A percentile compares a stretch with the other conserved stretches of the same genome.
These are phyloP conservation scores for Psilocybe cyanescens DNA, from an alignment of 768 basidiomycete genomes.

Conservation along the genomic window DNA sequence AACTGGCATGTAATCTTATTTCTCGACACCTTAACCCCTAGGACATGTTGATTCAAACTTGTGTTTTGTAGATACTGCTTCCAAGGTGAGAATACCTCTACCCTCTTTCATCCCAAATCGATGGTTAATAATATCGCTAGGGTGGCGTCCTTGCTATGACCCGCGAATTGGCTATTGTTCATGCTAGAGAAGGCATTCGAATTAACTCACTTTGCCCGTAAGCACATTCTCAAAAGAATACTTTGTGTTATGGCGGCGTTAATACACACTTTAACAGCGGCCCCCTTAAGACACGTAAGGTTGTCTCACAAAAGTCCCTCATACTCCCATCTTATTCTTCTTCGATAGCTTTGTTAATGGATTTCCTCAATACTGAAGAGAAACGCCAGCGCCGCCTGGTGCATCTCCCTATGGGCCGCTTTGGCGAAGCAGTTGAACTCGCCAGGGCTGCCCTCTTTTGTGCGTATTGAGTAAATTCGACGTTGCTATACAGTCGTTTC, in stretches of 20 bases:
- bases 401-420: constrained; percentile 95
- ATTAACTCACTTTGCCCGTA: constrained; percentile 63
- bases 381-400: constrained; percentile 90
- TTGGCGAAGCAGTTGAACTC: constrained; percentile 95
- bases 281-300: constrained; percentile 91
- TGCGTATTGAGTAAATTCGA: constrained; percentile 44
- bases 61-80: constrained; percentile 77
- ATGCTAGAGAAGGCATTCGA: constrained; percentile 96
- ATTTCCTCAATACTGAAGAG: constrained; percentile 96
- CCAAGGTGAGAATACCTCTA: constrained; percentile 59
- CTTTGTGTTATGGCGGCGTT: constrained; percentile 13
- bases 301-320: background rate
- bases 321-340: constrained; percentile 6
- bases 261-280: constrained; percentile 55
- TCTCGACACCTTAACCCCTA: constrained; percentile 3
- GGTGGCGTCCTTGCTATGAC: constrained; percentile 99
- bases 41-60: constrained; percentile 4
- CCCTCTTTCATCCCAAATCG: background rate
- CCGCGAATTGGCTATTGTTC: constrained; percentile 96
- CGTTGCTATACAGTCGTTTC: constrained; percentile 8
- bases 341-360: constrained; percentile 87
- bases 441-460: constrained; percentile 93
- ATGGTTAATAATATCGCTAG: constrained; percentile 35
- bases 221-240: constrained; percentile 2
- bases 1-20: constrained; percentile 75